Conservation (phyloP, 2,329 filamentous ascomycete species). For the Pseudocercospora musae region DNA sequence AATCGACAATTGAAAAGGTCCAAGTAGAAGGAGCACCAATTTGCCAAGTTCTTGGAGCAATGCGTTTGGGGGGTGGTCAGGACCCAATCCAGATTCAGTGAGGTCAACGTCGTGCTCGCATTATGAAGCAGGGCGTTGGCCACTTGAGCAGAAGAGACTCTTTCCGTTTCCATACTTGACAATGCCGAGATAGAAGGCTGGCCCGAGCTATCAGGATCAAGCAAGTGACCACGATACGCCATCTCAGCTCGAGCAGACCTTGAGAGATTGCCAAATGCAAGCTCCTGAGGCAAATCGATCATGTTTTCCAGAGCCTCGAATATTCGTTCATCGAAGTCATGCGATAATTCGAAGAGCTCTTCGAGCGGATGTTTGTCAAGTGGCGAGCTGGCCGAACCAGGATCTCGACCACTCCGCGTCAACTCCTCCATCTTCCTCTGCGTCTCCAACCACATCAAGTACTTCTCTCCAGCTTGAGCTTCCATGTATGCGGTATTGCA, state of each 20-base stretch:
- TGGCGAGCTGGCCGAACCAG: neutral
- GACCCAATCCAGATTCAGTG: conserved; percentile 38
- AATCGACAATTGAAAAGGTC: conserved; percentile 39
- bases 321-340: conserved; percentile 23
- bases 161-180: conserved; percentile 22
- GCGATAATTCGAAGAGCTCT: conserved; percentile 7
- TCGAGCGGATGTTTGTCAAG: conserved; percentile 4
- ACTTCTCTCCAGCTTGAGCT: conserved; percentile 12
- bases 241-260: conserved; percentile 13
- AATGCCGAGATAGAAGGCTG: neutral
- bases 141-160: conserved; percentile 21
- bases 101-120: conserved; percentile 30
- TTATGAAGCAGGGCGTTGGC: conserved; percentile 20
- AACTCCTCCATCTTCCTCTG: neutral
- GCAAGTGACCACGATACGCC: conserved; percentile 20
- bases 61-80: conserved; percentile 15
- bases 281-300: conserved; percentile 7
- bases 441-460: conserved; percentile 15
- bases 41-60: neutral
- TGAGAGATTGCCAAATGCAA: conserved; percentile 3
- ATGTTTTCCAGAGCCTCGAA: conserved; percentile 10
- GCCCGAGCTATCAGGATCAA: conserved; percentile 8
- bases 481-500: conserved; percentile 17
- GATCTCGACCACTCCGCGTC: neutral
- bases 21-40: conserved; percentile 28